Evolutionary conservation across 108 stramenopile species (phyloP).

Genomic region (Pseudonitzschia multistriata): DNA sequence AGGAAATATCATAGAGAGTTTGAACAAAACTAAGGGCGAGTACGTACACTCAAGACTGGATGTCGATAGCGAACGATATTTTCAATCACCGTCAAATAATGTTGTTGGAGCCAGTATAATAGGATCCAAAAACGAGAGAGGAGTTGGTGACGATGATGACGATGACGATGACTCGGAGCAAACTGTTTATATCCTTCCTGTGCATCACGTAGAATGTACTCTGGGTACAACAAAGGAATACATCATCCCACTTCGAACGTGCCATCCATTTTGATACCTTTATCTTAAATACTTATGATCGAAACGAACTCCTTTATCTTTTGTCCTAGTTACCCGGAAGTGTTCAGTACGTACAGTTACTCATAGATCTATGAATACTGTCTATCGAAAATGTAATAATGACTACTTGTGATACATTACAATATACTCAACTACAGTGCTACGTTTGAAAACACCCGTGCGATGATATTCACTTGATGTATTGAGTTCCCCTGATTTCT

Average conservation of each 20-base stretch:
- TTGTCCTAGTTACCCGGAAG: too few species aligned
- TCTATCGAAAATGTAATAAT: too few species aligned
- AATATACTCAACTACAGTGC: too few species aligned
- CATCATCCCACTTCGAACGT: not conserved
- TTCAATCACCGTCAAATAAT: not conserved
- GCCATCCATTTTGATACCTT: not conserved
- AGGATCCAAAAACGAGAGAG: not conserved
- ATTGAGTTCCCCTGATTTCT: not conserved
- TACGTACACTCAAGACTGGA: not conserved
- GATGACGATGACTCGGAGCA: constrained; percentile 2
- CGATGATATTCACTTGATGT: not conserved
- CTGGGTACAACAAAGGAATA: constrained; percentile 39
- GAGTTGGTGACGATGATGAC: not conserved
- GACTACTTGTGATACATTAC: too few species aligned
- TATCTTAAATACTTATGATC: not conserved
- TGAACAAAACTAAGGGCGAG: constrained; percentile 6
- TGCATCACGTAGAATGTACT: constrained; percentile 16
- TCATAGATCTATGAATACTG: too few species aligned
- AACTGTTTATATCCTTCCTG: not conserved
- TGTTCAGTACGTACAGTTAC: too few species aligned
- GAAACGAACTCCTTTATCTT: not conserved
- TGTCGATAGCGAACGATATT: not conserved
- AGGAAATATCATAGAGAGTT: constrained; percentile 24
- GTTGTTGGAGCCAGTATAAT: not conserved
- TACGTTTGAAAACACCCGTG: too few species aligned